Conservation (phyloP, 768 basidiomycete species). For the Cystobasidium ongulense region DNA sequence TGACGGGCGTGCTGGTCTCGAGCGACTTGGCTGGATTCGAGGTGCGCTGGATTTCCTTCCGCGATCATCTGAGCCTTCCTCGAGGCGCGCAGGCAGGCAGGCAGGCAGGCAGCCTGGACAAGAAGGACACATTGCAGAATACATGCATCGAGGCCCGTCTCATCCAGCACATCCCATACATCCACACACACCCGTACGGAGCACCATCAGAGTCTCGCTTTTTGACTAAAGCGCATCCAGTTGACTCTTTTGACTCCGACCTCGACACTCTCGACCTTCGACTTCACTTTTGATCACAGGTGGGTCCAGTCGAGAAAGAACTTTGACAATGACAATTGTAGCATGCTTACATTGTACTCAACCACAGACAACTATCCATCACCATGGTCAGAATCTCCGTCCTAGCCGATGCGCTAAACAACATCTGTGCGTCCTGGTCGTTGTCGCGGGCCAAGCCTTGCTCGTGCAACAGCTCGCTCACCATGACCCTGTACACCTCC, state of each 20-base stretch:
- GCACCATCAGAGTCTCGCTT: slow-evolving; percentile 17
- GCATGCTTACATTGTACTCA: background rate
- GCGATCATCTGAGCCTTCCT: background rate
- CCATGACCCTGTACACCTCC: background rate
- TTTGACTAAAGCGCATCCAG: slow-evolving; percentile 1
- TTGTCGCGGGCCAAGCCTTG: background rate
- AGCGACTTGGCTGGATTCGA: too few species aligned
- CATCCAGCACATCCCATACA: background rate
- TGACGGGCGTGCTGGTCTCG: too few species aligned
- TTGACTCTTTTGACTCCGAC: slow-evolving; percentile 11
- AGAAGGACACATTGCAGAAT: background rate
- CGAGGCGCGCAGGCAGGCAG: background rate
- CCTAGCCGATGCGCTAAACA: slow-evolving; percentile 60
- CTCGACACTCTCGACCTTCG: background rate
- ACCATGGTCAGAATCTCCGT: slow-evolving; percentile 62
- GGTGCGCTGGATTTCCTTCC: background rate
- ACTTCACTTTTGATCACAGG: background rate
- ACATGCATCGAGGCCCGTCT: background rate
- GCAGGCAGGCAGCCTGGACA: too few species aligned
- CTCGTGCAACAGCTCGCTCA: background rate
- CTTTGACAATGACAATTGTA: background rate
- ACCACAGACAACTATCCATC: background rate
- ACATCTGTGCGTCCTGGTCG: slow-evolving; percentile 32
- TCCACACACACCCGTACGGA: background rate
- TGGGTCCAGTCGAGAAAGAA: background rate